Evolutionary conservation across 352 stramenopile genomes (phyloP), one percentile per base, ranked within the genome.

Genomic region (Phytopythium boreale): DNA sequence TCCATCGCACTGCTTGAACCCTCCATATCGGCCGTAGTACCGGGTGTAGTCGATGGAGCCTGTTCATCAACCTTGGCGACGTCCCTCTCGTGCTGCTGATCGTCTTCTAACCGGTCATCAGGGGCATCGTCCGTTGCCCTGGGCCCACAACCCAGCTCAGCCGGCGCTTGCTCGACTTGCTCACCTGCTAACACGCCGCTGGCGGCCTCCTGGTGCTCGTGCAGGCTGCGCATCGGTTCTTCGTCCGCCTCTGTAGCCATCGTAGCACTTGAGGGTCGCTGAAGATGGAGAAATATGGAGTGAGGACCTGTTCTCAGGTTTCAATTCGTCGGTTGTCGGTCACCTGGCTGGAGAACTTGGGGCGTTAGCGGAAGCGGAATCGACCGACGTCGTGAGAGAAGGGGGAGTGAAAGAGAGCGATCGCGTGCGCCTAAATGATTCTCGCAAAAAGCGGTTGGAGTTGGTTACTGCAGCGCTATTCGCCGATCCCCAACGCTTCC

Each of bases 291-390:
- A 39, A 56, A 37, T n/a, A 12, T 2, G 49, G 49, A 56, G 49
- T 56, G 49, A 22, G 24, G 7, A 56, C 11, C 24, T 56, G 49
- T 56, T 56, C 49, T 56, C 27, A 56, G 26, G 49, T 56, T 4
- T 15, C 14, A 31, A 52, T 24, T 24, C 49, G 49, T 22, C 49
- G 49, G 49, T 56, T 56, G 47, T 12, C 24, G 5, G n/a, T 29
- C 24, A 22, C 26, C 36, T n/a, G 26, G 47, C 7, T 36, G 12
- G 47, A 36, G 47, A 55, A 36, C 5, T n/a, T n/a, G 19, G 24
- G 24, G 14, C 20, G 19, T 50, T 50, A 26, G 43, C 43, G 4
- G 4, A 22, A n/a, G n/a, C n/a, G n/a, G n/a, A n/a, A n/a, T n/a
- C n/a, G 41, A 22, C 22, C 22, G 41, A n/a, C 41, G 2, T 2